phyloP scores from a whole-genome alignment of 805 yeast species.

The Candida methanosorbosa region DNA sequence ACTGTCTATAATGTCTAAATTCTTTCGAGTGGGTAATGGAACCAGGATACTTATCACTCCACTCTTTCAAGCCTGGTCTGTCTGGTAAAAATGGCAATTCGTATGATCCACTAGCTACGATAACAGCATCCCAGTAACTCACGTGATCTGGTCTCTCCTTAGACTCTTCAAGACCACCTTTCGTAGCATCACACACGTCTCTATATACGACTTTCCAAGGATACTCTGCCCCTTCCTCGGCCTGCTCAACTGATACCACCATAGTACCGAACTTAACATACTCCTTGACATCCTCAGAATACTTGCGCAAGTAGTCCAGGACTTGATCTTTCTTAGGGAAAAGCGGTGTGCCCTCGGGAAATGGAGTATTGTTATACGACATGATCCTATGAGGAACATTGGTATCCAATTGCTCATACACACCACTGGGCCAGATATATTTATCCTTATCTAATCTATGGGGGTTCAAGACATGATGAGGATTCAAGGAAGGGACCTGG shows the following conservation, averaged over 20 bases:
- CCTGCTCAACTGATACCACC: conserved; percentile 33
- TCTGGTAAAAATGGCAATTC: conserved; percentile 54
- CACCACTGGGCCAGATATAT: conserved; percentile 41
- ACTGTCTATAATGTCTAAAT: conserved; percentile 38
- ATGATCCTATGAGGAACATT: conserved; percentile 58
- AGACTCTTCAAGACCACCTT: conserved; percentile 19
- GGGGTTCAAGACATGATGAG: conserved; percentile 10
- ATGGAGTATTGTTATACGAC: conserved; percentile 52
- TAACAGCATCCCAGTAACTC: conserved; percentile 52
- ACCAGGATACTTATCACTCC: conserved; percentile 34
- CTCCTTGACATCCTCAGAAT: conserved; percentile 32
- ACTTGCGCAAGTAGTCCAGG: conserved; percentile 43
- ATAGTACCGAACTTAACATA: conserved; percentile 35
- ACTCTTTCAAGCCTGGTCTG: conserved; percentile 42
- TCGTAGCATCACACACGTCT: conserved; percentile 20
- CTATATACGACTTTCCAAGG: conserved; percentile 40
- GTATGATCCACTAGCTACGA: conserved; percentile 54
- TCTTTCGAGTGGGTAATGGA: conserved; percentile 49
- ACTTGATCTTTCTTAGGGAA: conserved; percentile 57
- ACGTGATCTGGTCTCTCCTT: conserved; percentile 14
- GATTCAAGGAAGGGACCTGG: conserved; percentile 23
- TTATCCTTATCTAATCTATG: conserved; percentile 2
- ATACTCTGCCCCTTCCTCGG: conserved; percentile 14
- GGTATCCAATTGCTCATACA: conserved; percentile 61
- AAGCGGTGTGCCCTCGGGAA: conserved; percentile 33